Evolutionary conservation across 2,329 filamentous ascomycete genomes (phyloP), one percentile per base, ranked within the genome.

Genomic region (Beauveria sp.): DNA sequence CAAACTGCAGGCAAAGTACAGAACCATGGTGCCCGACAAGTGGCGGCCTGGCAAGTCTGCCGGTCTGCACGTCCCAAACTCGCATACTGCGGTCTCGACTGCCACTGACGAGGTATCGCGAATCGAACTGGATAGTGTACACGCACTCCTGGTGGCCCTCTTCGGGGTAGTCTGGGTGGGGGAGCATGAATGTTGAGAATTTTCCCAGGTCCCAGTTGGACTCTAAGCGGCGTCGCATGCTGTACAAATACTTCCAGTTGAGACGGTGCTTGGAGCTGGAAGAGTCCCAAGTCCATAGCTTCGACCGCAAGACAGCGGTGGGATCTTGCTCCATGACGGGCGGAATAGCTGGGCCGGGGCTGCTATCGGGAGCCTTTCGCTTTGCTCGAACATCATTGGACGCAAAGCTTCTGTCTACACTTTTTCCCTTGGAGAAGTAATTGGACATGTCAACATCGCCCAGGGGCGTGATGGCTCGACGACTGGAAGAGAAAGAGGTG

Each of bases 191-290:
- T 65, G 93, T 96, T 3, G 81, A 85, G 71, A 84, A 96, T 62
- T 86, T 88, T 4, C 90, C 93, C 22, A 86, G 82, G 63, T 91
- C 86, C 95, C 95, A 99, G 71, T 99, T 98, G 8, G 88, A 86
- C 75, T 99, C 95, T 16, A 99, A 78, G 24, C 86, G 83, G 61
- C 87, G 84, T 63, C 95, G 87, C 78, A 96, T 90, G 66, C 90
- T 91, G 76, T 96, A 99, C 1, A 99, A 79, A 71, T 95, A 91
- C 58, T 92, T 89, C 93, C 93, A 99, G 73, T 96, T 96, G 53
- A 98, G 78, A 67, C 85, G 88, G 62, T 86, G 81, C 51, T 73
- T 73, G 70, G 70, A 80, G 69, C 69, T 78, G 64, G 67, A 72
- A 20, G 70, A 69, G 66, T 80, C 83, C 77, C 79, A 86, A 63